phyloP scores from a whole-genome alignment of 2,329 filamentous ascomycete species.

The Byssochlamys sp. region DNA sequence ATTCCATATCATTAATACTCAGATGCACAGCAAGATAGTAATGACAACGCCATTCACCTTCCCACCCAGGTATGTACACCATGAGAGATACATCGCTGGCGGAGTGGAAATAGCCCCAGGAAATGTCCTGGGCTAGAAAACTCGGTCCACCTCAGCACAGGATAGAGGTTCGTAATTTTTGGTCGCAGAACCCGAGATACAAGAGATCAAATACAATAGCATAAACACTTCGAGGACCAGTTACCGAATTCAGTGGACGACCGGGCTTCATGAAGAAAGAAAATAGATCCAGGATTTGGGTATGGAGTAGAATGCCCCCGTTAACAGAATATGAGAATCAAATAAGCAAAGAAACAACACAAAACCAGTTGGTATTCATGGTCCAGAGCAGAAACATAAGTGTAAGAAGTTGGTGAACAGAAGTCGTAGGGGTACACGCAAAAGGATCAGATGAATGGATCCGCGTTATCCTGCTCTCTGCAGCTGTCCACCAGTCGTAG shows the following conservation, averaged over 20 bases:
- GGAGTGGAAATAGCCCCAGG: conserved; percentile 7
- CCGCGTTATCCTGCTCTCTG: conserved; percentile 10
- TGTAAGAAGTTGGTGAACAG: conserved; percentile 5
- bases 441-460: neutral
- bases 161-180: neutral
- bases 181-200: neutral
- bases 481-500: conserved; percentile 24
- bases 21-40: neutral
- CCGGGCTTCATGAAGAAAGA: neutral
- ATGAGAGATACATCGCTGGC: conserved; percentile 6
- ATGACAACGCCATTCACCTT: neutral
- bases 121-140: neutral
- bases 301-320: neutral
- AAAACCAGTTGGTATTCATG: neutral
- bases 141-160: neutral
- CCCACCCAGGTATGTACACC: neutral
- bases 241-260: neutral
- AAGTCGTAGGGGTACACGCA: conserved; percentile 10
- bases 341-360: neutral
- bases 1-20: neutral
- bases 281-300: neutral
- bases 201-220: neutral
- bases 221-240: neutral
- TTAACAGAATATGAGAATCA: neutral
- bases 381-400: neutral